Conservation (phyloP, 2,329 filamentous ascomycete genomes). For the Fusarium incarnatum region DNA sequence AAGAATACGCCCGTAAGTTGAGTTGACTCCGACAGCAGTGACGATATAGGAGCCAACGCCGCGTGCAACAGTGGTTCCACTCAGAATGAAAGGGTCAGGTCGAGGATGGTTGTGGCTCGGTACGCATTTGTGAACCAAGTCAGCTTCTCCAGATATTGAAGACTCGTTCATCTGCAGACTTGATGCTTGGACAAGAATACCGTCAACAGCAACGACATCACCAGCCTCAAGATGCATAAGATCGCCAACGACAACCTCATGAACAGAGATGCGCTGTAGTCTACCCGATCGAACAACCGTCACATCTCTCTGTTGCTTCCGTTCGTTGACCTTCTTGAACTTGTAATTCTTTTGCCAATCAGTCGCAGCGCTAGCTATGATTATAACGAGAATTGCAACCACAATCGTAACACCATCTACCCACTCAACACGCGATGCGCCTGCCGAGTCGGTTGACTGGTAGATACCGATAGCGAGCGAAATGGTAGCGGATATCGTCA, state of each 20-base stretch:
- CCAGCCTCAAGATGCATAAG: conserved; percentile 79
- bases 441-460: conserved; percentile 69
- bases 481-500: conserved; percentile 77
- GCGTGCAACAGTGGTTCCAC: conserved; percentile 80
- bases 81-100: conserved; percentile 83
- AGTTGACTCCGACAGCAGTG: conserved; percentile 78
- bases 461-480: conserved; percentile 81
- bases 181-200: conserved; percentile 69
- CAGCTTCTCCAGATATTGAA: conserved; percentile 80
- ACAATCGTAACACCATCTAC: conserved; percentile 85
- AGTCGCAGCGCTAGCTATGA: conserved; percentile 80
- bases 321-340: conserved; percentile 83
- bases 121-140: conserved; percentile 73
- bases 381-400: conserved; percentile 79
- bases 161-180: conserved; percentile 76
- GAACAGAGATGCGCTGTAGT: conserved; percentile 74
- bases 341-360: conserved; percentile 87
- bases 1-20: conserved; percentile 80
- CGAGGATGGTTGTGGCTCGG: conserved; percentile 66
- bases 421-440: conserved; percentile 75
- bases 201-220: conserved; percentile 77
- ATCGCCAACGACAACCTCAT: conserved; percentile 79
- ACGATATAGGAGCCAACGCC: conserved; percentile 82
- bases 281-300: conserved; percentile 82
- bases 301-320: conserved; percentile 80